These are phyloP conservation scores for Dalechampia spathulata DNA, from an alignment of 441 rosid species.

Conservation along the genomic window DNA sequence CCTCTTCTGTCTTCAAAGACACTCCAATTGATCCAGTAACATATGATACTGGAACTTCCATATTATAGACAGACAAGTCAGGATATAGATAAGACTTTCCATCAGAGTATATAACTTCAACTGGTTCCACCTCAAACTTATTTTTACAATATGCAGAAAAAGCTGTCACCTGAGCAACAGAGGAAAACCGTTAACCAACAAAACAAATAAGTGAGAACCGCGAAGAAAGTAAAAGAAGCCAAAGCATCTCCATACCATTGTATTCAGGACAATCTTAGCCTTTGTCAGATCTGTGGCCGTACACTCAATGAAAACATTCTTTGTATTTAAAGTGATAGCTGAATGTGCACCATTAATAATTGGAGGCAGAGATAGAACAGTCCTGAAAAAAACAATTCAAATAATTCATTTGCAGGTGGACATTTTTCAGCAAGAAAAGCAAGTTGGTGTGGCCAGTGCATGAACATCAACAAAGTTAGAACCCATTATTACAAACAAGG, in stretches of 20 bases:
- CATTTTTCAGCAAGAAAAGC: background rate
- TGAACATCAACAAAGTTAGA: too few species aligned
- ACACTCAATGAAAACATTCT: conserved; percentile 92
- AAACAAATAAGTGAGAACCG: conserved; percentile 3
- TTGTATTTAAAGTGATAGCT: conserved; percentile 83
- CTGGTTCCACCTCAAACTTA: conserved; percentile 86
- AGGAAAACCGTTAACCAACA: conserved; percentile 1
- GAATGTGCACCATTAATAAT: conserved; percentile 96
- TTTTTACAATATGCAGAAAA: conserved; percentile 70
- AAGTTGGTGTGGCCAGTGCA: too few species aligned
- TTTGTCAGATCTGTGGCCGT: conserved; percentile 92
- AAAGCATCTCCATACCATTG: conserved; percentile 48
- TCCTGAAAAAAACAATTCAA: conserved; percentile 37
- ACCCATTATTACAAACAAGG: too few species aligned
- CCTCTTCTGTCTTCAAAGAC: conserved; percentile 68
- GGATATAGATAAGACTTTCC: conserved; percentile 66
- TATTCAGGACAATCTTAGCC: conserved; percentile 89
- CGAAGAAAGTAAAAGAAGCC: conserved; percentile 14
- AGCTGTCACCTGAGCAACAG: conserved; percentile 49
- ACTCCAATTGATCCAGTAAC: conserved; percentile 73
- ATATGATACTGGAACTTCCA: conserved; percentile 79
- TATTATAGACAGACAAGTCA: conserved; percentile 55
- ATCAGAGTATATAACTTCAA: conserved; percentile 61
- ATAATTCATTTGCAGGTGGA: conserved; percentile 1
- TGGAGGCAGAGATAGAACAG: conserved; percentile 87